Evolutionary conservation across 495 filamentous ascomycete species (phyloP).

Genomic region (Tuber borchii): DNA sequence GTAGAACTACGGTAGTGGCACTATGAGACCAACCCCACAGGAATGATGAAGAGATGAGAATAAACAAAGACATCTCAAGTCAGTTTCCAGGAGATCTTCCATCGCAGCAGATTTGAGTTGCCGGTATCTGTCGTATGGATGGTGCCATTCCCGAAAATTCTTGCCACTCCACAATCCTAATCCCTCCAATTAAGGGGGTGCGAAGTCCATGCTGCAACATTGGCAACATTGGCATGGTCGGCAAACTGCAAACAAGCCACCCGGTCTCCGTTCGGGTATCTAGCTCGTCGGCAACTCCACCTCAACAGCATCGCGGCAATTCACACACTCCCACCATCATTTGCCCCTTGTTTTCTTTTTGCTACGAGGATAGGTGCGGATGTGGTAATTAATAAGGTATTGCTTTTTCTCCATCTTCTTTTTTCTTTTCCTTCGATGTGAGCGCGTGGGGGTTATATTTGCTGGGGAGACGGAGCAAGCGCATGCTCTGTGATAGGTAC

Average conservation of each 20-base stretch:
- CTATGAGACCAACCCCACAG: background rate
- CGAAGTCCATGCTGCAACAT: background rate
- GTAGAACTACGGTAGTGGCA: background rate
- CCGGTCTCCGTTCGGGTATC: slow-evolving; percentile 1
- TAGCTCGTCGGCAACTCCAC: background rate
- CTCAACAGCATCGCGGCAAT: background rate
- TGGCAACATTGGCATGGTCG: background rate
- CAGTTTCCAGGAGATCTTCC: background rate
- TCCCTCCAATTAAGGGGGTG: background rate
- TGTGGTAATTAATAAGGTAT: background rate
- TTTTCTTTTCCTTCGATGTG: background rate
- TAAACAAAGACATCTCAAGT: background rate
- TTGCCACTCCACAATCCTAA: background rate
- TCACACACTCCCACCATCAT: background rate
- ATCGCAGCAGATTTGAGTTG: background rate
- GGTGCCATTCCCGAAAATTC: background rate
- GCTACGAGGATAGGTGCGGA: background rate
- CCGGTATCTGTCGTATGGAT: background rate
- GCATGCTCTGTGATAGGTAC: background rate
- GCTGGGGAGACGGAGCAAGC: background rate
- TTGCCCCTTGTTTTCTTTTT: background rate
- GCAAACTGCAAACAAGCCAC: background rate
- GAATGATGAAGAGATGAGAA: background rate
- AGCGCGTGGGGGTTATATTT: background rate
- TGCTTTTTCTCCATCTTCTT: background rate